phyloP scores from a whole-genome alignment of 495 filamentous ascomycete genomes.

The Chaetomidium leptoderma region DNA sequence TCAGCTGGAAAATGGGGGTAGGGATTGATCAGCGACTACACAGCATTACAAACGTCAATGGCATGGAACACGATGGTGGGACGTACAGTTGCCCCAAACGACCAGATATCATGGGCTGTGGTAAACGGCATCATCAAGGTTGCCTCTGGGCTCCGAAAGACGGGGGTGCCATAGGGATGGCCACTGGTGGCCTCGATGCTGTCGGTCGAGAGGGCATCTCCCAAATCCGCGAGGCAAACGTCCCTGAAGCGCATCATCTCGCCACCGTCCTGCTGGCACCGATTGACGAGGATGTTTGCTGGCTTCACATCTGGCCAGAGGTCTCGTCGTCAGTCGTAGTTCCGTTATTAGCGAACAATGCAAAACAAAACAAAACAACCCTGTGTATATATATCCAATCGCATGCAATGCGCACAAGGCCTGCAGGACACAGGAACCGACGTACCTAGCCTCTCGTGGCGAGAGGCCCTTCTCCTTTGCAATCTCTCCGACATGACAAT shows the following conservation, averaged over 20 bases:
- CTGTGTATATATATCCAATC: slow-evolving; percentile 1
- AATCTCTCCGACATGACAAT: not conserved
- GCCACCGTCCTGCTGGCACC: not conserved
- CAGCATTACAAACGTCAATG: not conserved
- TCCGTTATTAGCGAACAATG: no score
- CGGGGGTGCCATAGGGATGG: not conserved
- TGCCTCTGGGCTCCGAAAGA: slow-evolving; percentile 2
- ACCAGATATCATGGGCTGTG: not conserved
- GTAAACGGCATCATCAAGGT: slow-evolving; percentile 6
- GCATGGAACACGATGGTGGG: not conserved
- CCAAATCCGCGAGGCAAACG: not conserved
- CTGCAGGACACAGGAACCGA: slow-evolving; percentile 1
- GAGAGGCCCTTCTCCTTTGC: slow-evolving; percentile 2
- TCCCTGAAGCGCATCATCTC: slow-evolving; percentile 1
- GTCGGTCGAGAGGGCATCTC: not conserved
- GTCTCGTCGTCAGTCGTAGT: not conserved
- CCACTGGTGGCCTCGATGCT: not conserved
- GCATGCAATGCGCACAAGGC: not conserved
- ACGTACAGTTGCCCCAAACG: slow-evolving; percentile 6
- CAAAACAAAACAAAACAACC: no score
- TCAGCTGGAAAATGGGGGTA: not conserved
- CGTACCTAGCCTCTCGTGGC: not conserved
- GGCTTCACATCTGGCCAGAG: slow-evolving; percentile 4
- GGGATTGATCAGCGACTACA: not conserved
- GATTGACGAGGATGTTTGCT: slow-evolving; percentile 1